Evolutionary conservation across 441 rosid genomes (phyloP).

Genomic region (Erysimum cheiri): DNA sequence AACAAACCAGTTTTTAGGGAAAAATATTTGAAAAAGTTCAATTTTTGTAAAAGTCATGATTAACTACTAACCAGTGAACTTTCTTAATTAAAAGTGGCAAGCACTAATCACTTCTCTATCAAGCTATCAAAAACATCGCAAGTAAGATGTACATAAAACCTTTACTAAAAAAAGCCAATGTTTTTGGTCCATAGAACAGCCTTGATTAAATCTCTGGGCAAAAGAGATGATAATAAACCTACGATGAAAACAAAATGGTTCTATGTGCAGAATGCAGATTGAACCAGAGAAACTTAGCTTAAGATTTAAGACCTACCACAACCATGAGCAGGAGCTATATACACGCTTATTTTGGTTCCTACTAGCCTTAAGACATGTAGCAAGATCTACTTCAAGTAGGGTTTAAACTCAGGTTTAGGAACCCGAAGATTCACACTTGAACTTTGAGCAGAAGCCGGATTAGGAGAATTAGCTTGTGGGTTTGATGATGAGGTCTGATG

Average conservation of each 20-base stretch:
- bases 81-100: background rate
- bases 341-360: background rate
- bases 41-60: background rate
- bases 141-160: background rate
- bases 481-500: conserved; percentile 3
- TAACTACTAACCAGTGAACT: background rate
- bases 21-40: too few species aligned
- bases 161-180: background rate
- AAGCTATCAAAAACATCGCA: background rate
- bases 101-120: background rate
- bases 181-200: conserved; percentile 9
- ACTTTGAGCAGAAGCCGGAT: background rate
- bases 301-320: background rate
- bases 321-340: background rate
- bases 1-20: too few species aligned
- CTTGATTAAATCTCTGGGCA: background rate
- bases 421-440: conserved; percentile 5
- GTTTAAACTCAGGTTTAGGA: conserved; percentile 16
- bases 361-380: background rate
- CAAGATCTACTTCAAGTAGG: background rate
- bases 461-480: conserved; percentile 16
- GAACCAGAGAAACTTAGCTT: conserved; percentile 13
- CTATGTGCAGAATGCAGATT: background rate
- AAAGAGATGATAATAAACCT: background rate
- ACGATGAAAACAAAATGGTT: conserved; percentile 1